Conservation (phyloP, 768 basidiomycete species). For the Pisolithus marmoratus region DNA sequence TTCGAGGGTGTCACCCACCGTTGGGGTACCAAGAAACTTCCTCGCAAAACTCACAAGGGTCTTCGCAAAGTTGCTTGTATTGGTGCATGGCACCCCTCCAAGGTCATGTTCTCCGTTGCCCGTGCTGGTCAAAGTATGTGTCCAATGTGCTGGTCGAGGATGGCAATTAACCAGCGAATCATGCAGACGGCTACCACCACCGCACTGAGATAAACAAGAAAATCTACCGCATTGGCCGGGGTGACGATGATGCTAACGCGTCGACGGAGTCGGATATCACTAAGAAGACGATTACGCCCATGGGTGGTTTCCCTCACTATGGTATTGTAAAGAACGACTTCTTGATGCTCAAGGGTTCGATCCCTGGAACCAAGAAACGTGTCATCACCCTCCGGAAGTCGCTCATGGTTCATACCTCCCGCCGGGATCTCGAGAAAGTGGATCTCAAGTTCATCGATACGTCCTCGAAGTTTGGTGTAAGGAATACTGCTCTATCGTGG, state of each 20-base stretch:
- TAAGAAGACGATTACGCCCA: slow-evolving; percentile 88
- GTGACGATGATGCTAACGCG: slow-evolving; percentile 72
- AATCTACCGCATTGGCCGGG: slow-evolving; percentile 90
- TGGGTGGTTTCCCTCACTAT: slow-evolving; percentile 99
- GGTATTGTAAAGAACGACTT: slow-evolving; percentile 99
- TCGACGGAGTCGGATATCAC: slow-evolving; percentile 94
- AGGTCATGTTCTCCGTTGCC: slow-evolving; percentile 99
- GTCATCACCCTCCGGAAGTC: slow-evolving; percentile 96
- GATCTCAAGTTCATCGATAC: slow-evolving; percentile 99
- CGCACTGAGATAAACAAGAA: slow-evolving; percentile 99
- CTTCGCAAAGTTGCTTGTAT: slow-evolving; percentile 99
- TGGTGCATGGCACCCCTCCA: slow-evolving; percentile 97
- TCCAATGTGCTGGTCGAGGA: neutral
- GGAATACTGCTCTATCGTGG: slow-evolving; percentile 22
- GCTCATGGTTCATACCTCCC: slow-evolving; percentile 92
- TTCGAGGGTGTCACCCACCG: slow-evolving; percentile 99
- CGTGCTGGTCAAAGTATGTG: slow-evolving; percentile 98
- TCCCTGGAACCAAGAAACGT: slow-evolving; percentile 97
- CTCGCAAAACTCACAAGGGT: slow-evolving; percentile 99
- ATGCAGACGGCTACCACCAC: slow-evolving; percentile 89
- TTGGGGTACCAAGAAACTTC: slow-evolving; percentile 99
- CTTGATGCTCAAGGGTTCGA: slow-evolving; percentile 92
- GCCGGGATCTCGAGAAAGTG: slow-evolving; percentile 96
- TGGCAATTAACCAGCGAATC: slow-evolving; percentile 3
- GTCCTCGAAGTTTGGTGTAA: slow-evolving; percentile 92